A percentile compares a stretch with the other conserved stretches of the same genome.
phyloP scores from a whole-genome alignment of 129 eudicot genomes.

The Flaveria robusta region DNA sequence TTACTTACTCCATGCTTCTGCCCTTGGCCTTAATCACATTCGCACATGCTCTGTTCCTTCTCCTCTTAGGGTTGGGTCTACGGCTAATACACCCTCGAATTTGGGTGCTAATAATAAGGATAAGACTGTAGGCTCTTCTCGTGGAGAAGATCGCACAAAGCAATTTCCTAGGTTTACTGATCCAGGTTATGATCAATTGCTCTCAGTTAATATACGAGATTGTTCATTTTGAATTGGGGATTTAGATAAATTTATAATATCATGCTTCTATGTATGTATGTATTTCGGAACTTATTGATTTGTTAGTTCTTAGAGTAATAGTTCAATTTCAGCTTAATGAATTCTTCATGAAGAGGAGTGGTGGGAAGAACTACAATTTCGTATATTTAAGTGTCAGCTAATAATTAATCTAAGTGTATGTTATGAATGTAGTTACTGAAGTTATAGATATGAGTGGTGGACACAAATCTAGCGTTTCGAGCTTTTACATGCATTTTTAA shows the following conservation, averaged over 20 bases:
- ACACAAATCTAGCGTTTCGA: background rate
- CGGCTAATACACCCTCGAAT: slow-evolving; percentile 35
- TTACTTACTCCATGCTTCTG: slow-evolving; percentile 54
- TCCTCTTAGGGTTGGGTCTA: slow-evolving; percentile 39
- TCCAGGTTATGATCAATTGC: slow-evolving; percentile 29
- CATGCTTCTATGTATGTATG: slow-evolving; percentile 10
- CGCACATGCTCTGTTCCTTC: slow-evolving; percentile 77
- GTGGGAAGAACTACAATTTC: background rate
- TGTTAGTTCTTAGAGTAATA: background rate
- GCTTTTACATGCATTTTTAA: background rate
- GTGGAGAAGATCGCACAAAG: slow-evolving; percentile 17
- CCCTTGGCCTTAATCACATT: slow-evolving; percentile 76
- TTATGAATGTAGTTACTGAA: background rate
- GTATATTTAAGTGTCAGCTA: slow-evolving; percentile 17
- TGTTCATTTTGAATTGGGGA: slow-evolving; percentile 12
- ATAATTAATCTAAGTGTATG: background rate
- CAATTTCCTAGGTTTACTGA: slow-evolving; percentile 21
- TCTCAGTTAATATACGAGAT: background rate
- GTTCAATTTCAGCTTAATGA: background rate
- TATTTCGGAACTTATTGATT: slow-evolving; percentile 4
- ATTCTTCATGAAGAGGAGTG: background rate
- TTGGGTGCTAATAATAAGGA: slow-evolving; percentile 27
- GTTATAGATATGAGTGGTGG: background rate
- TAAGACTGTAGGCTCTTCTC: slow-evolving; percentile 26
- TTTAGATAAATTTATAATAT: background rate